Evolutionary conservation across 805 yeast genomes (phyloP).

Genomic region (Candida quercuum): DNA sequence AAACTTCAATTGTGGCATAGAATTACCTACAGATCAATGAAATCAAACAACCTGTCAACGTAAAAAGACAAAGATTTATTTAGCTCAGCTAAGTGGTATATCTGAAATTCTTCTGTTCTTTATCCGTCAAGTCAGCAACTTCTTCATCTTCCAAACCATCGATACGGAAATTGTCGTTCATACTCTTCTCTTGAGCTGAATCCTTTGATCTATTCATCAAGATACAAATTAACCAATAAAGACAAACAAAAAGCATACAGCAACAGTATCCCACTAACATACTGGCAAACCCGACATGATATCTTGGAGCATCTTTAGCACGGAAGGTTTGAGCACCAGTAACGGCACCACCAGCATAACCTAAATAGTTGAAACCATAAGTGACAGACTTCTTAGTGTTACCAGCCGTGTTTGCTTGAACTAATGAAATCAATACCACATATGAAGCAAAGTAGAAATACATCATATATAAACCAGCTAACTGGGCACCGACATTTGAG

Average conservation of each 20-base stretch:
- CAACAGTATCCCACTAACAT: conserved; percentile 36
- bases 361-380: conserved; percentile 31
- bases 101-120: conserved; percentile 31
- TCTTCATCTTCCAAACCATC: conserved; percentile 29
- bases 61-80: too few relatives aligned
- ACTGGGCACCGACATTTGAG: conserved; percentile 24
- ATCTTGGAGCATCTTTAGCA: conserved; percentile 35
- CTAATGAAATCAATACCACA: conserved; percentile 27
- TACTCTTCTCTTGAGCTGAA: not conserved
- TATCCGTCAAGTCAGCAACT: conserved; percentile 34
- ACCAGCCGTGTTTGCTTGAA: conserved; percentile 42
- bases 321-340: conserved; percentile 46
- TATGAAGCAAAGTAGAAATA: conserved; percentile 30
- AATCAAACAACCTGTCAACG: too few relatives aligned
- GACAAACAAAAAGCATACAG: conserved; percentile 31
- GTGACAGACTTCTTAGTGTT: conserved; percentile 36
- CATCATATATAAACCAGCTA: conserved; percentile 26
- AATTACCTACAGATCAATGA: too few relatives aligned
- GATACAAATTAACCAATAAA: conserved; percentile 28
- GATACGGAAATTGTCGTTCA: too few relatives aligned
- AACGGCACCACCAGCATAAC: conserved; percentile 38
- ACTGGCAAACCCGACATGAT: conserved; percentile 39
- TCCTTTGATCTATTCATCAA: conserved; percentile 29
- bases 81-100: conserved; percentile 29
- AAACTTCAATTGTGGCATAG: too few relatives aligned